Evolutionary conservation across 805 yeast species (phyloP), one percentile per base, ranked within the genome.

Genomic region (Candida incommunis): DNA sequence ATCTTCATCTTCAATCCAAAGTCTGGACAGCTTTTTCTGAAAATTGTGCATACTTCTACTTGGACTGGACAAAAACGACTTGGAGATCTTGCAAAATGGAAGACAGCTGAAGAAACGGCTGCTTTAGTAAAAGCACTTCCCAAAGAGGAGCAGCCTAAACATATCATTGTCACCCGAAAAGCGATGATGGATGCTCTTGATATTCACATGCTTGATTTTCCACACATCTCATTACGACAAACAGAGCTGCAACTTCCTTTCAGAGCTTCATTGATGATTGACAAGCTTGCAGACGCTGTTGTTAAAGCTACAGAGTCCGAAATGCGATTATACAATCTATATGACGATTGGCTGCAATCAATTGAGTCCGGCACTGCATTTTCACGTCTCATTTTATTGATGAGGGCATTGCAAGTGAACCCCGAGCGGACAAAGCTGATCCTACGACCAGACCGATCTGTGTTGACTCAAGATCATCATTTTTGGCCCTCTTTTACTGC

Each of bases 61-160:
- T 92, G 96, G 94, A 81, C 95, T 2, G 99, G 99, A 18, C 97
- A 92, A 61, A 88, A 86, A 56, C 80, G 96, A 54, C 70, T 90
- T 48, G 81, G 92, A 23, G 96, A 92, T 58, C 66, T 92, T 51
- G 88, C 97, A 1, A 92, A 92, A 59, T 92, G 98, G 98, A 92
- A 90, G 60, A 80, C 97, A 1, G 97, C 98, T 0, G 99, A 92
- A 63, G 97, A 90, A 62, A 94, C 86, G 21, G 90, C 96, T 15
- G 94, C 95, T 0, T 67, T 92, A 51, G 74, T 92, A 18, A 71
- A 96, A 40, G 84, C 96, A 0, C 65, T 92, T 45, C 96, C 96
- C 0, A 71, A 77, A 45, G 96, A 90, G 55, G 96, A 92, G 62
- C 96, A 87, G 56, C 98, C 98, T 2, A 82, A 82, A 55, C 95